phyloP scores from a whole-genome alignment of 225 moss, liverwort and hornwort species.

The Marchantia polymorpha region DNA sequence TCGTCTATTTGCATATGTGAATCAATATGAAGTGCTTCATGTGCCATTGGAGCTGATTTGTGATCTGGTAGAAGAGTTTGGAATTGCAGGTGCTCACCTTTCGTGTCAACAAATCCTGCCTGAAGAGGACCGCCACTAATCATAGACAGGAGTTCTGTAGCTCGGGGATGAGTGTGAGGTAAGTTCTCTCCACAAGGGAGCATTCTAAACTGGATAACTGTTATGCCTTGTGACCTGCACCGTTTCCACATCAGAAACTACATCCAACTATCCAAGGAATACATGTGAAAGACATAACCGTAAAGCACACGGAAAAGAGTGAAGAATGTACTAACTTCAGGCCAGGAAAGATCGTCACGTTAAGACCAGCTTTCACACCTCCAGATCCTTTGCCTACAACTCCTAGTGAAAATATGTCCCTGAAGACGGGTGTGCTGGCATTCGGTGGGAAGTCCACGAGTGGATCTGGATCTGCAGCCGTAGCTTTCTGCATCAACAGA shows the following conservation, averaged over 20 bases:
- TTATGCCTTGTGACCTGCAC: slow-evolving; percentile 30
- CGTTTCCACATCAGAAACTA: not conserved
- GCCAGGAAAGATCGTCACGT: slow-evolving; percentile 9
- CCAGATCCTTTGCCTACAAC: not conserved
- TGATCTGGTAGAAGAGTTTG: too few species aligned
- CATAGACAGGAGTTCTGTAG: slow-evolving; percentile 17
- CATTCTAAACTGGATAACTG: slow-evolving; percentile 17
- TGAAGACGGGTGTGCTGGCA: not conserved
- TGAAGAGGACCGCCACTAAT: slow-evolving; percentile 17
- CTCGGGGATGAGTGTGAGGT: slow-evolving; percentile 21
- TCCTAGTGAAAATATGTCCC: slow-evolving; percentile 7
- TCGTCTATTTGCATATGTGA: too few species aligned
- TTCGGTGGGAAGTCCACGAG: not conserved
- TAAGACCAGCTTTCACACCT: slow-evolving; percentile 19
- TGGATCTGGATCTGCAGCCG: slow-evolving; percentile 7
- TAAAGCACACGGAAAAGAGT: not conserved
- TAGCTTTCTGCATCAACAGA: too few species aligned
- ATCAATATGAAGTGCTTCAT: too few species aligned
- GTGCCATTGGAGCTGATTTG: too few species aligned
- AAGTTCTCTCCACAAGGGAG: slow-evolving; percentile 11
- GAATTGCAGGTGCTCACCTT: not conserved
- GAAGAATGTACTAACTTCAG: slow-evolving; percentile 4
- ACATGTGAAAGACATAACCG: not conserved
- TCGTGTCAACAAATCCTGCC: slow-evolving; percentile 20
- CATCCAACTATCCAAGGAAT: not conserved